Percentiles rank a stretch among this genome's conserved stretches.
Evolutionary conservation across 2,329 filamentous ascomycete genomes (phyloP).

Genomic region (Penicillium sp.): DNA sequence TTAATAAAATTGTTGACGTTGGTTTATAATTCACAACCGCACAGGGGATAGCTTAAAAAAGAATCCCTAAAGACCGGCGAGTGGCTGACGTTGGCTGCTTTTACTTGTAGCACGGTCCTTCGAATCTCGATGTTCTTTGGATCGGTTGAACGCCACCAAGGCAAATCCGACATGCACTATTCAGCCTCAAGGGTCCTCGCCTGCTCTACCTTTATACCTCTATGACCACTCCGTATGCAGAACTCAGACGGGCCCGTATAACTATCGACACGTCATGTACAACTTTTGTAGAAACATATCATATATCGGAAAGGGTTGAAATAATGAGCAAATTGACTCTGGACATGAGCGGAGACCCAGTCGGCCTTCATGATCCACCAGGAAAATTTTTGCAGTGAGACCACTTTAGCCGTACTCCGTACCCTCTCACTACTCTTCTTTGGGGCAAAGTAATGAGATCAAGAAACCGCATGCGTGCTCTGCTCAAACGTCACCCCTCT

Average conservation of each 20-base stretch:
- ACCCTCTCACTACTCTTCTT: background rate
- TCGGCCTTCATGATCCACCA: background rate
- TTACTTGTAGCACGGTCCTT: background rate
- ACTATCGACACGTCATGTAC: too few species aligned
- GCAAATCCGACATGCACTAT: background rate
- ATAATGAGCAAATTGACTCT: background rate
- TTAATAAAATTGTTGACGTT: background rate
- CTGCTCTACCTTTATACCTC: background rate
- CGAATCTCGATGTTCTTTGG: background rate
- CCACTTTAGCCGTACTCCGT: background rate
- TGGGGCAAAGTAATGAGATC: constrained; percentile 1
- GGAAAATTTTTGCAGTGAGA: constrained; percentile 3
- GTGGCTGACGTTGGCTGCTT: background rate
- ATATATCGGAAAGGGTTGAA: background rate
- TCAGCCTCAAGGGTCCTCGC: background rate
- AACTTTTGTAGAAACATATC: background rate
- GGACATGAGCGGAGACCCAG: background rate
- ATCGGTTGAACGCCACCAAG: background rate
- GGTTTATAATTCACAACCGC: background rate
- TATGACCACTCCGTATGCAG: background rate
- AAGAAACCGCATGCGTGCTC: background rate
- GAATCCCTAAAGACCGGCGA: background rate
- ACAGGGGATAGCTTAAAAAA: background rate
- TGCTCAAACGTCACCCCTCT: background rate
- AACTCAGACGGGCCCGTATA: background rate